Percentiles rank a stretch among this genome's conserved stretches.
Conservation (phyloP, 2,329 filamentous ascomycete genomes). For the Simplicillium sp. region DNA sequence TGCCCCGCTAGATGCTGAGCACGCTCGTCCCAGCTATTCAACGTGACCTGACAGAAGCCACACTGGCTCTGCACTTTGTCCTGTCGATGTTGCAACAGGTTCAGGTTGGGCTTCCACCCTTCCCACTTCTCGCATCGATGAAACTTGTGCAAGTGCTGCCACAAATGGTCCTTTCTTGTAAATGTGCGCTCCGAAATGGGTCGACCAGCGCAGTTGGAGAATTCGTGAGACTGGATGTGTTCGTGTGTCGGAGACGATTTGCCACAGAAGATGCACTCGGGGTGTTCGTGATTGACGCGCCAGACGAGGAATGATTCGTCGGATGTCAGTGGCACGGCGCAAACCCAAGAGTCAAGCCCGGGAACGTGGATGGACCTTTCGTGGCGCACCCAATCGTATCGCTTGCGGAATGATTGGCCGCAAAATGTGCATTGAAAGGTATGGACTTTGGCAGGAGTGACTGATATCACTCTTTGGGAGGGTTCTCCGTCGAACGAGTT, state of each 20-base stretch:
- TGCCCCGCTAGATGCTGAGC: constrained; percentile 18
- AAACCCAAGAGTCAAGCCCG: constrained; percentile 35
- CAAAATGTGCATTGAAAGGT: constrained; percentile 29
- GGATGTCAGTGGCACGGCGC: constrained; percentile 26
- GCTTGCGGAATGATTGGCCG: constrained; percentile 25
- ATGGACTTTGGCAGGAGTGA: constrained; percentile 6
- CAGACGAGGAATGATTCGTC: constrained; percentile 35
- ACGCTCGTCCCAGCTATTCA: constrained; percentile 18
- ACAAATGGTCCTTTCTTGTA: constrained; percentile 30
- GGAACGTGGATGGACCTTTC: constrained; percentile 40
- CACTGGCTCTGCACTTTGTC: constrained; percentile 16
- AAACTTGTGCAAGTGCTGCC: constrained; percentile 31
- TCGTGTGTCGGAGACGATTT: constrained; percentile 19
- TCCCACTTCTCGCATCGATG: constrained; percentile 34
- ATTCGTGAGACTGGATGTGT: constrained; percentile 29
- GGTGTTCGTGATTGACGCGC: constrained; percentile 33
- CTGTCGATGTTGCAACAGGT: constrained; percentile 19
- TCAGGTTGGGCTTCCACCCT: constrained; percentile 36
- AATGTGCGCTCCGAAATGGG: constrained; percentile 30
- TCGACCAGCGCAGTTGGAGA: constrained; percentile 39
- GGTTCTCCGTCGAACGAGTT: constrained; percentile 4
- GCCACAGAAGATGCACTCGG: constrained; percentile 30
- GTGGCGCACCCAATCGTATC: constrained; percentile 34
- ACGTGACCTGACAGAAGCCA: constrained; percentile 16
- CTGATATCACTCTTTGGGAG: neutral